Evolutionary conservation across 1,284 basidiomycete species (phyloP).

Genomic region (Trichosporon sp.): DNA sequence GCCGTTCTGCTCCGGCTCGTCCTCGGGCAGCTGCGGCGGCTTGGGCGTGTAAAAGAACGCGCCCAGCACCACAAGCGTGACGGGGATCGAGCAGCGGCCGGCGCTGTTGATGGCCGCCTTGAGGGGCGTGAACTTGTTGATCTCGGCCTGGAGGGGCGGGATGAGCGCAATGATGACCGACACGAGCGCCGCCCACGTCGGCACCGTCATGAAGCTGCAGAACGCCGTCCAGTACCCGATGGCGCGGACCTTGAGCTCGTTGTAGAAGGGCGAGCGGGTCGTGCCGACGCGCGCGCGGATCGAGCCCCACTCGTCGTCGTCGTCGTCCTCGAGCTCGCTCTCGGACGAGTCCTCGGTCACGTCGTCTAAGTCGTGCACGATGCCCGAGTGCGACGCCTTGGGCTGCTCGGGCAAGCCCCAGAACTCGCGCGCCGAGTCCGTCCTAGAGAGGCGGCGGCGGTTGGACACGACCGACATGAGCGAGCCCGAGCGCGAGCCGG

Average conservation of each 20-base stretch:
- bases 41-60: constrained; percentile 70
- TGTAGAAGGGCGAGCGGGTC: background rate
- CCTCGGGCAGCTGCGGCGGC: constrained; percentile 14
- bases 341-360: constrained; percentile 36
- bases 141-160: constrained; percentile 64
- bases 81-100: constrained; percentile 77
- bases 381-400: background rate
- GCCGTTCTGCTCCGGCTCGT: background rate
- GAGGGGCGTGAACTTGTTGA: constrained; percentile 62
- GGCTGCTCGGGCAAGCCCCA: constrained; percentile 48
- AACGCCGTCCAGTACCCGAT: constrained; percentile 45
- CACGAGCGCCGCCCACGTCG: constrained; percentile 71
- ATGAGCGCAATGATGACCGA: constrained; percentile 78
- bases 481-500: background rate
- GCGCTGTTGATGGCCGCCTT: constrained; percentile 67
- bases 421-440: constrained; percentile 47
- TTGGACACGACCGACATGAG: background rate
- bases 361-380: constrained; percentile 22
- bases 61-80: constrained; percentile 86
- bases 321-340: constrained; percentile 42
- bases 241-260: background rate
- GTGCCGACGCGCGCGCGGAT: background rate
- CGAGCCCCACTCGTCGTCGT: constrained; percentile 50
- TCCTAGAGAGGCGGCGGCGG: constrained; percentile 22
- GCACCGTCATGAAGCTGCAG: constrained; percentile 79